A percentile compares a stretch with the other conserved stretches of the same genome.
Evolutionary conservation across 2,329 filamentous ascomycete species (phyloP).

Genomic region (Westerdykella sp.): DNA sequence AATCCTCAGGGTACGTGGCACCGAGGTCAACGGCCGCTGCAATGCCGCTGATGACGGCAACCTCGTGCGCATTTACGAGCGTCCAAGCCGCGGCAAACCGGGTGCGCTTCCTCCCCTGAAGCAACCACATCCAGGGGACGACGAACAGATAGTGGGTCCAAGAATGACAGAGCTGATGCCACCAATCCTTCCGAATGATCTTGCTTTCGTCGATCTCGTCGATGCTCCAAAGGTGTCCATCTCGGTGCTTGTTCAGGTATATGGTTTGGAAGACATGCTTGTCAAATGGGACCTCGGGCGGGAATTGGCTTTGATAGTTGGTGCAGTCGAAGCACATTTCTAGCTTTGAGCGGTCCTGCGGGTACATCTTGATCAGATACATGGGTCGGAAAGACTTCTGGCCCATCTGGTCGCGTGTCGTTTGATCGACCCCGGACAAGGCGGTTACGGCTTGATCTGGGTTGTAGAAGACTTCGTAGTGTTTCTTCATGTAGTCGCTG

Average conservation of each 20-base stretch:
- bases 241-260: constrained; percentile 54
- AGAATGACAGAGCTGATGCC: constrained; percentile 60
- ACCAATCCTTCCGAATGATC: constrained; percentile 59
- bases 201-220: constrained; percentile 54
- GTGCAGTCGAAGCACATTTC: constrained; percentile 67
- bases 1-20: constrained; percentile 56
- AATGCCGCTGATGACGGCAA: constrained; percentile 65
- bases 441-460: constrained; percentile 40
- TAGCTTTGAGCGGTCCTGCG: constrained; percentile 49
- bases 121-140: constrained; percentile 65
- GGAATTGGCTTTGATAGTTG: constrained; percentile 68
- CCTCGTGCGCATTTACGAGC: constrained; percentile 62
- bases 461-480: constrained; percentile 60
- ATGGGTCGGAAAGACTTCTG: constrained; percentile 55
- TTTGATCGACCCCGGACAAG: constrained; percentile 40
- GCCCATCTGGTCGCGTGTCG: constrained; percentile 39
- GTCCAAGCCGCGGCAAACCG: constrained; percentile 64
- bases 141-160: constrained; percentile 60
- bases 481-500: constrained; percentile 56
- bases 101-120: constrained; percentile 60
- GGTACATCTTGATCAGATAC: constrained; percentile 60
- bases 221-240: constrained; percentile 53
- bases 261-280: constrained; percentile 66
- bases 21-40: constrained; percentile 64
- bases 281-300: constrained; percentile 48